These are phyloP conservation scores for Celoporthe dispersa DNA, from an alignment of 2,329 filamentous ascomycete species.

Conservation along the genomic window DNA sequence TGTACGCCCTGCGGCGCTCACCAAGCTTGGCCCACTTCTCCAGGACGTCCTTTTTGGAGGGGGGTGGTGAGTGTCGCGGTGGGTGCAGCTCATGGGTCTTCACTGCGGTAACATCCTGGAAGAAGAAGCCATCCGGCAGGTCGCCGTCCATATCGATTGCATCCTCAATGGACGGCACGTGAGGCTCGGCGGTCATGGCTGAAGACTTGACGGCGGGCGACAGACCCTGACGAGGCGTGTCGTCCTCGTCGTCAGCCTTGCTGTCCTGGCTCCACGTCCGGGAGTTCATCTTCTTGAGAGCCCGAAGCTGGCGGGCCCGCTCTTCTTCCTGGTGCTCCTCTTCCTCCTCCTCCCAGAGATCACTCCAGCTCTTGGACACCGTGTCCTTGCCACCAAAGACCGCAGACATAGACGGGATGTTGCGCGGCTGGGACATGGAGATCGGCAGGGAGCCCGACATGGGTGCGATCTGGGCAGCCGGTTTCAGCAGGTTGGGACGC, in stretches of 20 bases:
- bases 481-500: constrained; percentile 49
- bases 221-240: constrained; percentile 48
- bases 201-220: constrained; percentile 49
- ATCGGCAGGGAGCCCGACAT: constrained; percentile 77
- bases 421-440: constrained; percentile 75
- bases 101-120: constrained; percentile 63
- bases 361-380: constrained; percentile 98
- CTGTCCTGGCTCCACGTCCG: constrained; percentile 81
- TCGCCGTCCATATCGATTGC: constrained; percentile 64
- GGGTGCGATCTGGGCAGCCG: constrained; percentile 58
- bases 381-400: constrained; percentile 79
- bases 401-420: constrained; percentile 72
- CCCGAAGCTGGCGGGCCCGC: constrained; percentile 60
- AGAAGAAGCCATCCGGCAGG: constrained; percentile 72
- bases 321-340: constrained; percentile 75
- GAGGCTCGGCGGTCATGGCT: constrained; percentile 43
- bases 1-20: constrained; percentile 75
- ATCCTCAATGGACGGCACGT: constrained; percentile 43
- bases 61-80: constrained; percentile 65
- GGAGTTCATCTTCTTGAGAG: constrained; percentile 70
- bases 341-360: constrained; percentile 92
- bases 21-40: constrained; percentile 93
- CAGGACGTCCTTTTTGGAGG: constrained; percentile 63
- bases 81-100: constrained; percentile 37
- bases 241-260: constrained; percentile 53